Conservation (phyloP, 1,284 basidiomycete genomes). For the Boletus smithii region DNA sequence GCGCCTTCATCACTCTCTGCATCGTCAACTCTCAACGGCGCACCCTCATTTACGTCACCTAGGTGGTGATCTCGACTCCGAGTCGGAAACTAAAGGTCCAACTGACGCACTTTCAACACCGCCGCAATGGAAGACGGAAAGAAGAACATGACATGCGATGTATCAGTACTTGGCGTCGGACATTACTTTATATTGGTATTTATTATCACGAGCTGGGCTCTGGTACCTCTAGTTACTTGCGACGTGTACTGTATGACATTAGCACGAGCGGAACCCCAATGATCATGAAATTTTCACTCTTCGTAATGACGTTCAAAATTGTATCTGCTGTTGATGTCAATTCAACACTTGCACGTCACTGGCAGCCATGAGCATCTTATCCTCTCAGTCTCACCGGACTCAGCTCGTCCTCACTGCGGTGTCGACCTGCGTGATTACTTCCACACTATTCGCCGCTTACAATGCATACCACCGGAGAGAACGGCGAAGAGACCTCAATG, state of each 20-base stretch:
- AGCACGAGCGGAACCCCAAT: background rate
- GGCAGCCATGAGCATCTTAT: conserved; percentile 21
- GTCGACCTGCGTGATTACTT: conserved; percentile 60
- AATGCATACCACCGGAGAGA: conserved; percentile 45
- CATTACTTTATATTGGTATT: conserved; percentile 31
- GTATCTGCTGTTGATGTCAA: no score
- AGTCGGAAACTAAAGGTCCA: background rate
- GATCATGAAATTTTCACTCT: background rate
- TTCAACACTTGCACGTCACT: no score
- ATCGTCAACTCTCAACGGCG: conserved; percentile 49
- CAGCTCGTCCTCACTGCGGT: conserved; percentile 63
- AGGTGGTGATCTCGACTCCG: conserved; percentile 1
- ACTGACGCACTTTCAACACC: no score
- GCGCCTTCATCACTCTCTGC: conserved; percentile 51
- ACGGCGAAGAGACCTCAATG: conserved; percentile 52
- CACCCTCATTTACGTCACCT: conserved; percentile 42
- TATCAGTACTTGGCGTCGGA: conserved; percentile 15
- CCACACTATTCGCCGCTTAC: conserved; percentile 54
- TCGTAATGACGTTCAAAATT: background rate
- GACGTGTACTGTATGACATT: conserved; percentile 2
- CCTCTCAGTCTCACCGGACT: conserved; percentile 41
- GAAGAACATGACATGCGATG: conserved; percentile 10
- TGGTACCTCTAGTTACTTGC: conserved; percentile 1
- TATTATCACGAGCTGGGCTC: conserved; percentile 21
- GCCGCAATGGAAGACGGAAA: background rate